Evolutionary conservation across 495 filamentous ascomycete genomes (phyloP), one percentile per base, ranked within the genome.

Genomic region (Aspergillus campestris): DNA sequence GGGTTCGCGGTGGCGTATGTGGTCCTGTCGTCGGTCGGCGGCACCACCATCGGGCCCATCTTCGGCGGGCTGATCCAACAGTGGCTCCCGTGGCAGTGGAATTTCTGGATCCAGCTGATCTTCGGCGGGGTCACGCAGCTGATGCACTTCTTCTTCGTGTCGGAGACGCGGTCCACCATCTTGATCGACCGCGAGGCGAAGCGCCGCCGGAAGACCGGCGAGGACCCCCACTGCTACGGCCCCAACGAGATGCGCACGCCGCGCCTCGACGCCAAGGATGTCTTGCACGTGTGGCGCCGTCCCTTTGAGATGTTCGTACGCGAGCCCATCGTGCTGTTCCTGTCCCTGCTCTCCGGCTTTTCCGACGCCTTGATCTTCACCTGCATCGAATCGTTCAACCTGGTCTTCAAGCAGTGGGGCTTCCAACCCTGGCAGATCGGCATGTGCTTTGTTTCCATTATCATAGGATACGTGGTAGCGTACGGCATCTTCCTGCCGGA

Each of bases 301-400:
- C 84, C 85, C 1, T 88, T 89, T 64, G 73, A 78, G 33, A 89
- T 89, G 82, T 86, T 88, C 64, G 49, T 85, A 12, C 81, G 77
- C 0, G 85, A 90, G 52, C 82, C 84, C 1, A 89, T 90, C 52
- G 86, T 88, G 6, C 66, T 86, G 4, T 75, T 69, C 36, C 69
- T 90, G 2, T 87, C 83, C 3, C 65, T 87, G 8, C 80, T 89
- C 24, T 83, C 78, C 27, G 85, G 86, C 34, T 87, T 88, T 70
- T 79, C 75, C 24, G 86, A 89, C 50, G 85, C 84, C n/a, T 72
- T 90, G 6, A 84, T 90, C 65, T 89, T 87, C 71, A 84, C 81
- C 61, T 86, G 83, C 64, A 79, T 86, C 48, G 79, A 86, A 51
- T 81, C 77, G 0, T 83, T 84, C 56, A 55, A 55, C 1, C 67